Evolutionary conservation across 306 rosid genomes (phyloP).

Genomic region (Glycine latifolia): DNA sequence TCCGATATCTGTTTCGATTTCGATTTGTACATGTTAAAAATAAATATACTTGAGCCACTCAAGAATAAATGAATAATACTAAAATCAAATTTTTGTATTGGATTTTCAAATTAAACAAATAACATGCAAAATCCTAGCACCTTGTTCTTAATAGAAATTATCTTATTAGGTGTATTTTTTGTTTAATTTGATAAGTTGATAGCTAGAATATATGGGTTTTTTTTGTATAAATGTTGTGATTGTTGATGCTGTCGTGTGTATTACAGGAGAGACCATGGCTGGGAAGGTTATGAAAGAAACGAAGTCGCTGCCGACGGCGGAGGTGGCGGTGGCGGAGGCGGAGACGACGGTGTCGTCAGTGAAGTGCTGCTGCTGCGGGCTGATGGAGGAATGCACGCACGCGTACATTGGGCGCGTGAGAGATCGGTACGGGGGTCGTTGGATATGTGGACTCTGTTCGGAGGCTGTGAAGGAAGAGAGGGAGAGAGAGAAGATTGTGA

Average conservation of each 20-base stretch:
- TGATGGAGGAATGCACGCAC: constrained; percentile 81
- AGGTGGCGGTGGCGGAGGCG: constrained; percentile 37
- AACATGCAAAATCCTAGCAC: neutral
- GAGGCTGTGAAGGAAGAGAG: constrained; percentile 82
- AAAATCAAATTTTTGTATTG: no score
- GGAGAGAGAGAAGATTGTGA: constrained; percentile 26
- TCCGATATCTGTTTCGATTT: no score
- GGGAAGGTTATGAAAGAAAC: constrained; percentile 40
- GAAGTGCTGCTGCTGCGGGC: constrained; percentile 75
- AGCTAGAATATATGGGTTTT: no score
- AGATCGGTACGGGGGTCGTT: constrained; percentile 69
- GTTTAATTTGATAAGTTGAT: no score
- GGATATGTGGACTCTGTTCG: constrained; percentile 86
- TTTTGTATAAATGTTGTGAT: no score
- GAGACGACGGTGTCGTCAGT: constrained; percentile 55
- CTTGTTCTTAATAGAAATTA: no score
- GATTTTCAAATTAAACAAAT: neutral
- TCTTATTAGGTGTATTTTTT: no score
- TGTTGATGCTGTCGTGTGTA: neutral
- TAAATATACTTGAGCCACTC: no score
- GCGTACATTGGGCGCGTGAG: constrained; percentile 64
- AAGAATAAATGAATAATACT: no score
- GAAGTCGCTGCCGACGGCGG: constrained; percentile 38
- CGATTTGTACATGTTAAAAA: no score
- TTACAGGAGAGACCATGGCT: neutral